Percentiles rank a stretch among this genome's conserved stretches.
Conservation (phyloP, 202 grass and related monocot species). For the Hordeum pubiflorum region DNA sequence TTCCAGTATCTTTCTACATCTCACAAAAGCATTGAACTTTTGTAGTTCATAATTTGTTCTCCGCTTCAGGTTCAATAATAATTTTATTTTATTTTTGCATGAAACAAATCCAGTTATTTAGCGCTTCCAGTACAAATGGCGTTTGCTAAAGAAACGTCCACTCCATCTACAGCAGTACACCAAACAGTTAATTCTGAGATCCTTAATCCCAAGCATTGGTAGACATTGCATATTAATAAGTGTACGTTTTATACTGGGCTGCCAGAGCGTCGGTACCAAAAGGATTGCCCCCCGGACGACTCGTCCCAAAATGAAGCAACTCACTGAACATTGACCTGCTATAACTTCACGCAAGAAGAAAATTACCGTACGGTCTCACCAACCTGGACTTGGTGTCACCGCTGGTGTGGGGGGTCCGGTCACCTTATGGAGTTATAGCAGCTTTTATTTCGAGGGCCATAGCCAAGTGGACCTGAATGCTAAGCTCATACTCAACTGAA, state of each 20-base stretch:
- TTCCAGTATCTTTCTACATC: not conserved
- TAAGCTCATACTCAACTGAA: conserved; percentile 34
- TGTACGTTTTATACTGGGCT: not conserved
- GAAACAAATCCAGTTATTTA: conserved; percentile 6
- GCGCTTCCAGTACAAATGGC: not conserved
- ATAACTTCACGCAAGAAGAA: not conserved
- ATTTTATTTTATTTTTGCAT: not conserved
- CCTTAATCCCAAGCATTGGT: conserved; percentile 13
- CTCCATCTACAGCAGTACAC: not conserved
- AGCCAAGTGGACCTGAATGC: conserved; percentile 28
- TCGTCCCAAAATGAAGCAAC: conserved; percentile 5
- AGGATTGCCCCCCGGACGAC: not conserved
- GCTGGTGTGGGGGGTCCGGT: conserved; percentile 13
- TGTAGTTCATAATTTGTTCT: conserved; percentile 18
- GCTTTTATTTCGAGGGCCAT: conserved; percentile 41
- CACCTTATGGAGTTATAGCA: conserved; percentile 30
- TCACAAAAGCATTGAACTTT: conserved; percentile 19
- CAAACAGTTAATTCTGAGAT: conserved; percentile 2
- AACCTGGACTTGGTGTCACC: conserved; percentile 47
- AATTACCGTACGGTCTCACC: conserved; percentile 32
- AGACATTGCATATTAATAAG: not conserved
- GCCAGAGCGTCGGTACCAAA: conserved; percentile 1
- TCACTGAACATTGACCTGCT: conserved; percentile 19
- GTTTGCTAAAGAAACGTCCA: not conserved
- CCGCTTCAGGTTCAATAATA: not conserved